phyloP scores from a whole-genome alignment of 768 basidiomycete genomes.

The Xerocomellus chrysenteron region DNA sequence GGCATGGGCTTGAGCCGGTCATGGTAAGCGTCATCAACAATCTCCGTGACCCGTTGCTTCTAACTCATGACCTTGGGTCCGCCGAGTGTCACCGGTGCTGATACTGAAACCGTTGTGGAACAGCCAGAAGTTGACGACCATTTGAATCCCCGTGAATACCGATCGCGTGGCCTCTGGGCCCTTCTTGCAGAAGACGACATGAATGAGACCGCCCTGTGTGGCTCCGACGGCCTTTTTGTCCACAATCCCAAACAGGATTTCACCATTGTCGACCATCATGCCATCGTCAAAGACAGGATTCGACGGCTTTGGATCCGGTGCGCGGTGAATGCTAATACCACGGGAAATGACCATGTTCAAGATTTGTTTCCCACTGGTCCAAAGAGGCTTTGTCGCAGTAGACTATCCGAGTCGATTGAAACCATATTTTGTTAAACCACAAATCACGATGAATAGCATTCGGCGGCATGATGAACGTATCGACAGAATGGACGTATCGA shows the following conservation, averaged over 20 bases:
- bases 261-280: constrained; percentile 95
- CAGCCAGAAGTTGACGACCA: constrained; percentile 97
- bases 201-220: constrained; percentile 89
- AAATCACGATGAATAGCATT: too few relatives aligned
- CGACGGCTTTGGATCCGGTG: constrained; percentile 72
- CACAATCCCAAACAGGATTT: constrained; percentile 88
- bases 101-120: constrained; percentile 99
- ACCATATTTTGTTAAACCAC: too few relatives aligned
- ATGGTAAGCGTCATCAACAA: constrained; percentile 81
- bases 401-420: too few relatives aligned
- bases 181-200: constrained; percentile 96
- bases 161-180: constrained; percentile 88
- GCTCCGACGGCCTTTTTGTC: constrained; percentile 99
- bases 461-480: too few relatives aligned
- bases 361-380: constrained; percentile 93
- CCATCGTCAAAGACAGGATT: constrained; percentile 91
- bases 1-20: constrained; percentile 88
- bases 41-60: constrained; percentile 73
- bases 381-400: constrained; percentile 91
- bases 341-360: constrained; percentile 89
- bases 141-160: constrained; percentile 94
- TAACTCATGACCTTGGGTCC: constrained; percentile 84
- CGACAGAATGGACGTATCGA: too few relatives aligned
- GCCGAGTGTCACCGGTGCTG: constrained; percentile 98
- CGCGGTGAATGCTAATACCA: constrained; percentile 89